Evolutionary conservation across 1,284 basidiomycete genomes (phyloP), one percentile per base, ranked within the genome.

Genomic region (Leccinum subrobustum): DNA sequence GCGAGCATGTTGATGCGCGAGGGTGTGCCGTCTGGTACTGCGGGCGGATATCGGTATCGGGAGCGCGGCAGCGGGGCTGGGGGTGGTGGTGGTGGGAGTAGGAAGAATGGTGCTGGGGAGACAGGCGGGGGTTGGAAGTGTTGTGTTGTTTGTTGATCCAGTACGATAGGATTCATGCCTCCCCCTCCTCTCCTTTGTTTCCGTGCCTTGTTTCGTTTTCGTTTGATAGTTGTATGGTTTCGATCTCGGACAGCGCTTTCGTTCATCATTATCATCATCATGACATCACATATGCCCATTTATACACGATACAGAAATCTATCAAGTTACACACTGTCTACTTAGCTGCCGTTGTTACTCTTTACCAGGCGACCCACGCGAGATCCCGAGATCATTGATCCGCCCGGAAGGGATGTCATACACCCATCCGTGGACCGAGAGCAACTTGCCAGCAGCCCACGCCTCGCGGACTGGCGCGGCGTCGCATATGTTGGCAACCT

Each of bases 1-100:
- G 93, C 93, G 39, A 95, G 93, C 70, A 96, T 97, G 91, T 78
- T 96, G 60, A 95, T 96, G 82, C 84, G 94, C 44, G 93, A 95
- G 64, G 89, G 89, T 4, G 88, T 86, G 20, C 84, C 85, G 9
- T 77, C 83, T 47, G 80, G 80, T 35, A 80, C 79, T 64, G 70
- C 70, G 18, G 74, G 76, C 11, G 79, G 79, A 59, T 58, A 71
- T n/a, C 65, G 67, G 65, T 57, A 67, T 66, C 63, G 67, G 39
- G 69, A 69, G 12, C 47, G 64, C 2, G 23, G 47, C 6, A 16
- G 47, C 7, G 47, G 47, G 23, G 20, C 14, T 14, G n/a, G 20
- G 0, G 9, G 16, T 2, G 6, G 18, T 3, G 6, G 33, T 1
- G 52, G 31, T 14, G 23, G 18, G 16, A 23, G 52, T 18, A 81